These are phyloP conservation scores for Lineolata rhizophorae DNA, from an alignment of 495 filamentous ascomycete genomes.

Conservation along the genomic window DNA sequence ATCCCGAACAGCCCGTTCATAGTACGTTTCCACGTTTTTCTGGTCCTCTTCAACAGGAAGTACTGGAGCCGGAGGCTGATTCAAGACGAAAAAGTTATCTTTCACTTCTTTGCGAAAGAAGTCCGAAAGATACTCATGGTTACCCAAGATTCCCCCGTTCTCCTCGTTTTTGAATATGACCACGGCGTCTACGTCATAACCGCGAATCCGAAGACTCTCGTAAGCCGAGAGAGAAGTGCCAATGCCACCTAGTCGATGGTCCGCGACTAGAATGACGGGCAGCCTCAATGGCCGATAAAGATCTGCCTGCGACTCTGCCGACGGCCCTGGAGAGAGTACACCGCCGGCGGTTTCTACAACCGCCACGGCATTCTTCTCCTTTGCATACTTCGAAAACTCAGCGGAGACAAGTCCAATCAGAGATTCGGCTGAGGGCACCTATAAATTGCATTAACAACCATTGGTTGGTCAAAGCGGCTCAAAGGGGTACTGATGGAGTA, in stretches of 20 bases:
- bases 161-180: conserved; percentile 36
- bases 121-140: conserved; percentile 36
- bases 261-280: conserved; percentile 50
- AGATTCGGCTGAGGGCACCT: conserved; percentile 25
- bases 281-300: conserved; percentile 46
- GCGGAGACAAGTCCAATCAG: conserved; percentile 25
- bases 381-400: conserved; percentile 24
- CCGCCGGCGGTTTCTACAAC: conserved; percentile 62
- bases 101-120: conserved; percentile 38
- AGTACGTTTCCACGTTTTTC: conserved; percentile 36
- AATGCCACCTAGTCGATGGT: conserved; percentile 51
- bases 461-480: not conserved
- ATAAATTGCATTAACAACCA: not conserved
- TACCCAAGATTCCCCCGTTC: conserved; percentile 46
- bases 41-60: conserved; percentile 26
- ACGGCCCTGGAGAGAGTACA: conserved; percentile 49
- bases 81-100: no score
- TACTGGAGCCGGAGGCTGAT: no score
- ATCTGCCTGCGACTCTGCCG: conserved; percentile 53
- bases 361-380: conserved; percentile 20
- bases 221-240: conserved; percentile 52
- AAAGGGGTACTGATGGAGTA: not conserved
- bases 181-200: conserved; percentile 48
- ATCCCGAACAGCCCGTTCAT: conserved; percentile 18
- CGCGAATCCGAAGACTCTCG: conserved; percentile 47